Conservation (phyloP, 192 early-diverging fungal species). For the Rhizophagus clarus region DNA sequence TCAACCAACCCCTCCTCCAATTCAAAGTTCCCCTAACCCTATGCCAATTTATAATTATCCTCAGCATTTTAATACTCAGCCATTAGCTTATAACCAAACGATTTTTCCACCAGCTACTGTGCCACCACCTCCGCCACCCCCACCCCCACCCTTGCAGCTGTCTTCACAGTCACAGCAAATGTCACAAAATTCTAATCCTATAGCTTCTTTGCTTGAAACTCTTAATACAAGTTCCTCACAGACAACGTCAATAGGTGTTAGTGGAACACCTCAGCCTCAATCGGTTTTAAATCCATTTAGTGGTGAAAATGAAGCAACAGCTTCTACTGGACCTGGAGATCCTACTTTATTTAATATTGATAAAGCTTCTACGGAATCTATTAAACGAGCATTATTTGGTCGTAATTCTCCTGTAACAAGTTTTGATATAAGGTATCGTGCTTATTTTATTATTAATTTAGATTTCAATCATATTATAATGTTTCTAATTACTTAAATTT, state of each 20-base stretch:
- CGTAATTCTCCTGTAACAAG: background rate
- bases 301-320: background rate
- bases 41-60: background rate
- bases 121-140: constrained; percentile 10
- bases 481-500: background rate
- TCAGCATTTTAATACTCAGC: background rate
- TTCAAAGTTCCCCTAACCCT: background rate
- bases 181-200: constrained; percentile 21
- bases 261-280: constrained; percentile 4
- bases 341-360: constrained; percentile 29
- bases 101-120: background rate
- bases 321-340: background rate
- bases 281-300: background rate
- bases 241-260: background rate
- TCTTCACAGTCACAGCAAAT: background rate
- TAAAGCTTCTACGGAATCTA: constrained; percentile 36
- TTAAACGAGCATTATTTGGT: constrained; percentile 50
- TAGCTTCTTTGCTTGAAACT: background rate
- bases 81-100: background rate
- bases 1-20: constrained; percentile 11
- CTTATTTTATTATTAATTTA: background rate
- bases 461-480: background rate
- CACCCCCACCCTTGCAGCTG: constrained; percentile 13
- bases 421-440: constrained; percentile 16
- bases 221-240: background rate